These are phyloP conservation scores for Aspergillus versicolor DNA, from an alignment of 2,329 filamentous ascomycete genomes.

Conservation along the genomic window DNA sequence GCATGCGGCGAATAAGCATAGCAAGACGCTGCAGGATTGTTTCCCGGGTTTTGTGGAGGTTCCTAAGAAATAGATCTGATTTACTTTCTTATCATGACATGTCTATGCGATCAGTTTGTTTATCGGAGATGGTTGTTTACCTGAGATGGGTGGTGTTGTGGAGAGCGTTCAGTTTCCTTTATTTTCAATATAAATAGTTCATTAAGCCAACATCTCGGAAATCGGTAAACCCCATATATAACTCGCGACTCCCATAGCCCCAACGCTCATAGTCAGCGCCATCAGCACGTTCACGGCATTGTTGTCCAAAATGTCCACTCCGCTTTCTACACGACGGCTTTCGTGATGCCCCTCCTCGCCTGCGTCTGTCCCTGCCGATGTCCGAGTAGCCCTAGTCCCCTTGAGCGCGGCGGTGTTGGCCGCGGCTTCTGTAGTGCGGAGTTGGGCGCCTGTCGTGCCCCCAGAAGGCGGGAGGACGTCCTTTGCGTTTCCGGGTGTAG, in stretches of 20 bases:
- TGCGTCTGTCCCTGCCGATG: conserved; percentile 15
- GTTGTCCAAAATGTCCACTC: conserved; percentile 78
- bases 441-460: conserved; percentile 22
- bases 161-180: neutral
- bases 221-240: conserved; percentile 33
- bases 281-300: conserved; percentile 94
- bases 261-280: conserved; percentile 77
- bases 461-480: conserved; percentile 4
- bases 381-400: conserved; percentile 18
- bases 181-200: neutral
- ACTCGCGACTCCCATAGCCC: conserved; percentile 63
- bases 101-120: neutral
- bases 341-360: conserved; percentile 45
- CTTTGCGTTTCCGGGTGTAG: conserved; percentile 20
- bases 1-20: conserved; percentile 76
- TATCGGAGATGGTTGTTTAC: neutral
- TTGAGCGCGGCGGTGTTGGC: conserved; percentile 30
- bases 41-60: conserved; percentile 52
- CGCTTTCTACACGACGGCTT: conserved; percentile 65
- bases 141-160: neutral
- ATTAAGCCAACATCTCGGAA: conserved; percentile 2
- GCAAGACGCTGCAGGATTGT: conserved; percentile 68
- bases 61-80: conserved; percentile 10
- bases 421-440: conserved; percentile 29
- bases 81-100: no score